A percentile compares a stretch with the other conserved stretches of the same genome.
Evolutionary conservation across 441 rosid genomes (phyloP).

Genomic region (Erodium trifolium): DNA sequence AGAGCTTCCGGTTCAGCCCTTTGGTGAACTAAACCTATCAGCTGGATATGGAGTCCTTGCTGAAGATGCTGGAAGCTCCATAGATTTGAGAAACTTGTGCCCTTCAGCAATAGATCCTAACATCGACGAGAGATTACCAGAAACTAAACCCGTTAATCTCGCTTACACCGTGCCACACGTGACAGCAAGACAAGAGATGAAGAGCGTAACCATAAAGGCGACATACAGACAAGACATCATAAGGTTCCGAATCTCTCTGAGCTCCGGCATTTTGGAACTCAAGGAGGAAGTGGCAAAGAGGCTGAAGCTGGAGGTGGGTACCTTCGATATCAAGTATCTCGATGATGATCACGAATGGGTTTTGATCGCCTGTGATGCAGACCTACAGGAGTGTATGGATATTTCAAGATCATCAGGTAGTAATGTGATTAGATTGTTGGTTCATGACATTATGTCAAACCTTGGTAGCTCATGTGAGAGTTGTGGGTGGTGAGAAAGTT

Average conservation of each 20-base stretch:
- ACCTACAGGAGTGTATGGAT: constrained; percentile 72
- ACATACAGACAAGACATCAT: constrained; percentile 69
- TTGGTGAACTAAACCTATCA: constrained; percentile 11
- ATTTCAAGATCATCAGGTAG: constrained; percentile 54
- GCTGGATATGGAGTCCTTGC: constrained; percentile 48
- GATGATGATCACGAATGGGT: constrained; percentile 75
- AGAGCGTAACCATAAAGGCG: constrained; percentile 57
- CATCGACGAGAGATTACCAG: no score
- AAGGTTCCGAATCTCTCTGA: constrained; percentile 53
- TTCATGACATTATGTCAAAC: constrained; percentile 51
- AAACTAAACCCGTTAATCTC: no score
- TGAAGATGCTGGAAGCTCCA: constrained; percentile 83
- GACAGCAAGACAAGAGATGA: constrained; percentile 33
- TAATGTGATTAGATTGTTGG: constrained; percentile 48
- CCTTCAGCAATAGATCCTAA: constrained; percentile 7
- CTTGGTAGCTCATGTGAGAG: constrained; percentile 90
- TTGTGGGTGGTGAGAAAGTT: constrained; percentile 37
- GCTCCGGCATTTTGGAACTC: constrained; percentile 43
- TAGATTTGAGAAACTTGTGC: constrained; percentile 69
- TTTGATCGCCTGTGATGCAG: constrained; percentile 70
- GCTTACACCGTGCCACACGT: constrained; percentile 19
- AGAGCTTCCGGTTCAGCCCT: background rate
- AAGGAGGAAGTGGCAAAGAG: constrained; percentile 79
- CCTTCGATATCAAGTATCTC: constrained; percentile 33
- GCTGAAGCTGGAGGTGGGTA: constrained; percentile 64